A percentile compares a stretch with the other conserved stretches of the same genome.
These are phyloP conservation scores for Salix dunnii DNA, from an alignment of 345 rosid genomes.

Conservation along the genomic window DNA sequence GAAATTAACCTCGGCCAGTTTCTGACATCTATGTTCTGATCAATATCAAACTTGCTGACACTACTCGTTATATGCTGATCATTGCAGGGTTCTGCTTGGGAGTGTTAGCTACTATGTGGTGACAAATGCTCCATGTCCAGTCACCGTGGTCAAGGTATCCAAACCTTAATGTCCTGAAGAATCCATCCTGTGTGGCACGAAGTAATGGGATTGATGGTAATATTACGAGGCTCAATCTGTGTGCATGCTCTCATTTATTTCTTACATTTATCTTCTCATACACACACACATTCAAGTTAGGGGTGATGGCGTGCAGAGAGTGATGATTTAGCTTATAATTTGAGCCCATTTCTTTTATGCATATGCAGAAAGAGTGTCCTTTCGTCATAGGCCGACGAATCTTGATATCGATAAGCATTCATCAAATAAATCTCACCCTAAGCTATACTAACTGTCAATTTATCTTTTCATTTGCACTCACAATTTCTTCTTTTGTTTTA, in stretches of 20 bases:
- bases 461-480: too few relatives aligned
- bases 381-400: too few relatives aligned
- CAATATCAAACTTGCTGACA: too few relatives aligned
- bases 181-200: background rate
- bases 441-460: too few relatives aligned
- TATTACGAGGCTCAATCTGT: background rate
- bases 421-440: too few relatives aligned
- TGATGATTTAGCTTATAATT: background rate
- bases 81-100: conserved; percentile 64
- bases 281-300: background rate
- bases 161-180: background rate
- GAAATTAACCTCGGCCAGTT: background rate
- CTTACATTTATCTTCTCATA: background rate
- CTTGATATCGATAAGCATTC: too few relatives aligned
- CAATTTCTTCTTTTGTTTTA: too few relatives aligned
- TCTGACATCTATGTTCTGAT: background rate
- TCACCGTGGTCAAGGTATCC: conserved; percentile 61
- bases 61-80: background rate
- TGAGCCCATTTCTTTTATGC: background rate
- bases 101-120: conserved; percentile 78
- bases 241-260: background rate
- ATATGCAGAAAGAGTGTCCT: too few relatives aligned
- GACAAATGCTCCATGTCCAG: conserved; percentile 68
- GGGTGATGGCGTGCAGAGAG: background rate
- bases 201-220: background rate